Conservation (phyloP, 169 alveolate genomes). For the Cryptosporidium baileyi region DNA sequence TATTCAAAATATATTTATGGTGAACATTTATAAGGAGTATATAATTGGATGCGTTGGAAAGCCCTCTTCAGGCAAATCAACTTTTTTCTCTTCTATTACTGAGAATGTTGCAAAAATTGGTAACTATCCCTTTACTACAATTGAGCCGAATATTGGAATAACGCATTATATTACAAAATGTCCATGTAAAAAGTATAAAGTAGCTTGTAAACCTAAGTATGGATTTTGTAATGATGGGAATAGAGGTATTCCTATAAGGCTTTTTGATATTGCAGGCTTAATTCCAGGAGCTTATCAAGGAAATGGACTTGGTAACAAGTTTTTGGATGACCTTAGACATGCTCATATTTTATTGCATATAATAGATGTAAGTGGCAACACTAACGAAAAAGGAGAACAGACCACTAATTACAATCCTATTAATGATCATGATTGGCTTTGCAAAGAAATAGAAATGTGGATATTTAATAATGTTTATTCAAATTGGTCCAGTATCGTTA, state of each 20-base stretch:
- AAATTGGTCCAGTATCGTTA: constrained; percentile 76
- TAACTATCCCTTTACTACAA: constrained; percentile 77
- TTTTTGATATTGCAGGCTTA: constrained; percentile 77
- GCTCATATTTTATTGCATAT: constrained; percentile 76
- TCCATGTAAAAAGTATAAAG: constrained; percentile 74
- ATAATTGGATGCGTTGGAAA: constrained; percentile 80
- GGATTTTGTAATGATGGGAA: constrained; percentile 74
- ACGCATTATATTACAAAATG: constrained; percentile 72
- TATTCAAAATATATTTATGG: too few species aligned
- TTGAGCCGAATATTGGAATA: constrained; percentile 77
- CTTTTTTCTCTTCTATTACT: constrained; percentile 76
- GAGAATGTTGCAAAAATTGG: constrained; percentile 78
- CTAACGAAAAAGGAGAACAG: constrained; percentile 82
- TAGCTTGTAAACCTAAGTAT: constrained; percentile 72
- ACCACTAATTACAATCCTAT: constrained; percentile 80
- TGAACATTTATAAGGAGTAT: constrained; percentile 68
- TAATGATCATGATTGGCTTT: constrained; percentile 80
- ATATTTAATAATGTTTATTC: constrained; percentile 78
- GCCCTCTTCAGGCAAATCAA: constrained; percentile 79
- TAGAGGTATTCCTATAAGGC: constrained; percentile 73
- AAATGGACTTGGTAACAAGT: constrained; percentile 77
- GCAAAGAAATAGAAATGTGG: constrained; percentile 80
- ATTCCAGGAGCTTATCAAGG: constrained; percentile 78
- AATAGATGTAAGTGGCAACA: constrained; percentile 78
- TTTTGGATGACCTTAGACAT: constrained; percentile 75